These are phyloP conservation scores for Eucalyptus albens DNA, from an alignment of 345 rosid genomes.

Conservation along the genomic window DNA sequence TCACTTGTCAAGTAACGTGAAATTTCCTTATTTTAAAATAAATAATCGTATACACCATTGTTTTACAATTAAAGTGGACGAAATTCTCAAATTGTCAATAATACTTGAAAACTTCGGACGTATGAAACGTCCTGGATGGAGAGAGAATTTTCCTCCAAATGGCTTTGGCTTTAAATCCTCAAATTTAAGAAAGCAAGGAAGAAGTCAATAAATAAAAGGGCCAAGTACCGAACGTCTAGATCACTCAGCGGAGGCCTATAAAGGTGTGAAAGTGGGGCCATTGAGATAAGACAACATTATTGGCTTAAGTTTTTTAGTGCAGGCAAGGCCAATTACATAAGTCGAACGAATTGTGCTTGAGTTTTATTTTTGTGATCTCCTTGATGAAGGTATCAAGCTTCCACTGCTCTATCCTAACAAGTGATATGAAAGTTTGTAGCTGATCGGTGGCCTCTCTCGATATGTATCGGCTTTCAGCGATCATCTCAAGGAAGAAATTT, in stretches of 20 bases:
- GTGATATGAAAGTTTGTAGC: neutral
- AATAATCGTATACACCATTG: too few relatives aligned
- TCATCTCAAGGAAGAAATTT: neutral
- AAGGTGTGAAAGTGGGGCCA: neutral
- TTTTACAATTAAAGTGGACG: too few relatives aligned
- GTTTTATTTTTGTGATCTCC: neutral
- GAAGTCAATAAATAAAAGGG: neutral
- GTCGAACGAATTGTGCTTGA: neutral
- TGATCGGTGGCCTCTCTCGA: neutral
- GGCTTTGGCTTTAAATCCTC: neutral
- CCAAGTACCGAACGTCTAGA: neutral
- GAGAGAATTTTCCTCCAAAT: neutral
- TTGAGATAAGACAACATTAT: neutral
- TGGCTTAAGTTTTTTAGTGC: neutral
- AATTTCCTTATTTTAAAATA: too few relatives aligned
- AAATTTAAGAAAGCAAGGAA: neutral
- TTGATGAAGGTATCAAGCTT: neutral
- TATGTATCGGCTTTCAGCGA: accelerated
- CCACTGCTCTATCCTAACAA: neutral
- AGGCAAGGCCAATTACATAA: accelerated
- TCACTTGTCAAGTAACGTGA: too few relatives aligned
- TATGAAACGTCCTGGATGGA: too few relatives aligned
- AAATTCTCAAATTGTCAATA: too few relatives aligned
- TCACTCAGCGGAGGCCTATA: neutral
- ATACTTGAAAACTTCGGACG: too few relatives aligned